These are phyloP conservation scores for Cordyceps pruinosa DNA, from an alignment of 2,329 filamentous ascomycete species.

Conservation along the genomic window DNA sequence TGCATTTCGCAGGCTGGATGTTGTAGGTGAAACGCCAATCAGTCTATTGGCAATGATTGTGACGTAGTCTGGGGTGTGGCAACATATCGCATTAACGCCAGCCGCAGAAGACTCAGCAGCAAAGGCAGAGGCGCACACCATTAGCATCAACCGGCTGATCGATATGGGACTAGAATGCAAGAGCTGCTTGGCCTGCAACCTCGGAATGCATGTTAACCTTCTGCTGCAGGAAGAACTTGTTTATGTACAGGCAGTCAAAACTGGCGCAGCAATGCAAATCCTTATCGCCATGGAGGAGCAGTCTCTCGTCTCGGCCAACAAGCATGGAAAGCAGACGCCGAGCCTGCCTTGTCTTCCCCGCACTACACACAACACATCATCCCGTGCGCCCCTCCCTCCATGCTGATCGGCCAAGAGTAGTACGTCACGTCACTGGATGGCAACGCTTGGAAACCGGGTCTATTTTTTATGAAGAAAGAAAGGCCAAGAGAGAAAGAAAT, in stretches of 20 bases:
- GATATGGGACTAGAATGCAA: not conserved
- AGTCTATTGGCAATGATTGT: not conserved
- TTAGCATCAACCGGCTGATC: not conserved
- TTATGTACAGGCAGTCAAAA: not conserved
- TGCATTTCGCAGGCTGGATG: not conserved
- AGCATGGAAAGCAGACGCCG: not conserved
- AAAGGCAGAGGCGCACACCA: not conserved
- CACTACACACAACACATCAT: constrained; percentile 6
- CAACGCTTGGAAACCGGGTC: not conserved
- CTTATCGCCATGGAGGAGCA: not conserved
- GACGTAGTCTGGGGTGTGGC: not conserved
- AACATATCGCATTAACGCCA: not conserved
- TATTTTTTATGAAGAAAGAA: not conserved
- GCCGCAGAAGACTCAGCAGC: not conserved
- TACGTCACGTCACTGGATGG: not conserved
- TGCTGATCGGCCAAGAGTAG: not conserved
- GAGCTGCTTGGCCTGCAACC: not conserved
- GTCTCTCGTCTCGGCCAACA: not conserved
- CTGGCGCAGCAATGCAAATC: constrained; percentile 3
- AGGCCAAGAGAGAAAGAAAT: not conserved
- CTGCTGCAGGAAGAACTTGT: not conserved
- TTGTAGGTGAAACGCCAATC: not conserved
- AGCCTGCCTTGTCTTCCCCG: constrained; percentile 2
- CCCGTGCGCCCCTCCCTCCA: not conserved
- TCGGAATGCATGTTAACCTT: not conserved